Base-by-base conservation (phyloP, 2,329 filamentous ascomycete species). In the Arthrobotrys pseudoclavata region DNA sequence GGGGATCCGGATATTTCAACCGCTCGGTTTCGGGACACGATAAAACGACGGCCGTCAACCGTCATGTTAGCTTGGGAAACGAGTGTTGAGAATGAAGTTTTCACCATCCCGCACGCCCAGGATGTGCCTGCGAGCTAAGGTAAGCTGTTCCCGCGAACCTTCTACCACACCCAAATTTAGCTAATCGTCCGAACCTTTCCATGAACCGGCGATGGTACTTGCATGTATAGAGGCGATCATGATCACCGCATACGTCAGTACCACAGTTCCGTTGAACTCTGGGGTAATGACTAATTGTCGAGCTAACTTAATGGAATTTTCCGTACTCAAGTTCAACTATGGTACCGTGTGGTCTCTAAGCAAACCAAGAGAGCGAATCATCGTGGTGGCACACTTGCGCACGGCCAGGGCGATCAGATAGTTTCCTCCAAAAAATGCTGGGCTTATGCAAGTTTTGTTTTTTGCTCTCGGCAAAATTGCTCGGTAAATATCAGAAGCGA, bases 221-320 rank as follows among this genome's bases (percentile, higher is more conserved):
- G 20, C 29, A 20, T 34, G 31, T n/a, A n/a, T n/a, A n/a, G n/a
- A n/a, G n/a, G n/a, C n/a, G n/a, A n/a, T n/a, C n/a, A n/a, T 20
- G 48, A 72, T 48, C 60, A 60, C 13, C 12, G 24, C 31, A 22
- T 40, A 48, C 40, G 37, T 72, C 69, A 48, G 42, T 52, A 6
- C 20, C 12, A 20, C 15, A 7, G n/a, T 1, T 71, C 57, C 47
- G 60, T 60, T 52, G 31, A 68, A 18, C 29, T 13, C 24, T 53
- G 52, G 52, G 53, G 61, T 18, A 13, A 15, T 34, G 42, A 45
- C 22, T 52, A 34, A 34, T 42, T 45, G 10, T 63, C 22, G 31
- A 63, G 26, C 55, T 70, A 63, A 47, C 60, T 47, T 12, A n/a
- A 74, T 67, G 69, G 69, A 74, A 74, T 53, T 61, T 67, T 13